Base-by-base conservation (phyloP, 225 moss, liverwort and hornwort genomes). In the Antitrichia curtipendula region DNA sequence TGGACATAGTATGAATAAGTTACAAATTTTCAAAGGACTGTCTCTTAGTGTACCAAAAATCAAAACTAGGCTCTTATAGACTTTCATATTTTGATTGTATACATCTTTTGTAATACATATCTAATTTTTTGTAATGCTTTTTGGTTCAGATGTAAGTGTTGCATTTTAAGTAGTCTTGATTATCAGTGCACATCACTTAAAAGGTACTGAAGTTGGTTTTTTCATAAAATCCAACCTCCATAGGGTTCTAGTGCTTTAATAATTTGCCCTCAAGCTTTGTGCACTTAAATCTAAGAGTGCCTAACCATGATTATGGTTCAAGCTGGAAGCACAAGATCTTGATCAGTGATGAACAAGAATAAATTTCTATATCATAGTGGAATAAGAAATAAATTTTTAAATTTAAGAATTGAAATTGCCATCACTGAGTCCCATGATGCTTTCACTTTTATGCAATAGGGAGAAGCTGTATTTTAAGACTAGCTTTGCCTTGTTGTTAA, bases 301-400 rank as follows among this genome's bases (percentile, higher is more conserved):
- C 22, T 38, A 38, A 66, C 12, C 11, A 22, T 7, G 12, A n/a
- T 7, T 22, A 66, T 0, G 22, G 38, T 38, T 66, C 38, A 12
- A 66, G 7, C 38, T 38, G 12, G 12, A 66, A 40, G 40, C 11
- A 4, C 3, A 73, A 18, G 18, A 47, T 72, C 29, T 31, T 31
- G 31, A 74, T 31, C 15, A 70, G 15, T n/a, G 38, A 68, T 23
- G 3, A 12, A 68, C 4, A 23, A 38, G 12, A 38, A 4, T 23
- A 68, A n/a, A 38, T 11, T 23, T 23, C 1, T 4, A 23, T 68
- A 0, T 36, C 13, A 23, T 7, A 4, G n/a, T 7, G 0, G 23
- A 69, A 23, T 69, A 38, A 40, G 10, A 69, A 69, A 23, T 24
- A 3, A 69, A 24, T 40, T 40, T 40, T 0, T 3, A 1, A 69